These are phyloP conservation scores for Chrysoporthe austroafricana DNA, from an alignment of 2,329 filamentous ascomycete genomes.

Conservation along the genomic window DNA sequence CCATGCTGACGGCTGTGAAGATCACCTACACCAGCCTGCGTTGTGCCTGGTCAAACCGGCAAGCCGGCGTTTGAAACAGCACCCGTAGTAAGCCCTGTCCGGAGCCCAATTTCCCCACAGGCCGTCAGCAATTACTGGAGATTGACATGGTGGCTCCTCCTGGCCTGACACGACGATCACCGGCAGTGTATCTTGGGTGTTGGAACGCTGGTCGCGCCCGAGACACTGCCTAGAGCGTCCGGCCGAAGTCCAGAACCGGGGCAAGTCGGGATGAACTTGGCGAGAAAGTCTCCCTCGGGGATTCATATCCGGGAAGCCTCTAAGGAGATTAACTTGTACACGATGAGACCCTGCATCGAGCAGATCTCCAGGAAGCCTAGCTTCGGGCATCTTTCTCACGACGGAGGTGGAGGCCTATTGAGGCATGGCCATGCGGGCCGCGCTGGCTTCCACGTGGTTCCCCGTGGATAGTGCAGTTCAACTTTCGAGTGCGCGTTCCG, in stretches of 20 bases:
- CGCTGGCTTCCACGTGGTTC: background rate
- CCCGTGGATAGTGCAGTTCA: background rate
- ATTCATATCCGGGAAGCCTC: background rate
- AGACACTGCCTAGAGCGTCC: background rate
- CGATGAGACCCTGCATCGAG: background rate
- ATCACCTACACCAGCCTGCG: background rate
- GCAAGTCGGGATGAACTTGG: background rate
- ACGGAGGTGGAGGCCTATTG: background rate
- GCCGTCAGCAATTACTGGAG: background rate
- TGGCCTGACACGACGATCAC: background rate
- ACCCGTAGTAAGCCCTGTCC: background rate
- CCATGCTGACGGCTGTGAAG: background rate
- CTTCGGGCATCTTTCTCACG: background rate
- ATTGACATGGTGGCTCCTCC: background rate
- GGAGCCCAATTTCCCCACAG: background rate
- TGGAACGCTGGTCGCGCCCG: background rate
- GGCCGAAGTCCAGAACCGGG: background rate
- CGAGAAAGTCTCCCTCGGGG: background rate
- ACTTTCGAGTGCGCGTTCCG: background rate
- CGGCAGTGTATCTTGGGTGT: background rate
- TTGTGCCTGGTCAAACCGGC: slow-evolving; percentile 1
- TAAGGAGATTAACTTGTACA: background rate
- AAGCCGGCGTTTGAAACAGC: background rate
- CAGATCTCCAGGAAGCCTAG: background rate
- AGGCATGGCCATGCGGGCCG: background rate